These are phyloP conservation scores for Ligustrum vulgare DNA, from an alignment of 257 asterid species.

Conservation along the genomic window DNA sequence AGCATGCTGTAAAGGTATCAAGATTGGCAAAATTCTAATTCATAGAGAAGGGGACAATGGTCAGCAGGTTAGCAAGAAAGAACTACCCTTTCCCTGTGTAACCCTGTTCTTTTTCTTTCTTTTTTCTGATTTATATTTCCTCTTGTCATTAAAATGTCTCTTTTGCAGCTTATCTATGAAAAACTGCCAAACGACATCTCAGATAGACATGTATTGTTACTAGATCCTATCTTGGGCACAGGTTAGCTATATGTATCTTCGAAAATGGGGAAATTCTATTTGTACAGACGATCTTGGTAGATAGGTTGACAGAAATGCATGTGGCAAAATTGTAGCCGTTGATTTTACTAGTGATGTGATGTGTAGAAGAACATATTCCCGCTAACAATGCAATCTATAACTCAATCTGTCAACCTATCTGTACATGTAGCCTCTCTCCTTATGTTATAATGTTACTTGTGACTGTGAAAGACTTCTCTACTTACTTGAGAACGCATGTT, in stretches of 20 bases:
- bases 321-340: too few species aligned
- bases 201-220: constrained; percentile 85
- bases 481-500: neutral
- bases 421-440: too few species aligned
- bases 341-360: too few species aligned
- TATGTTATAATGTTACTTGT: too few species aligned
- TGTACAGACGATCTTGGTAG: too few species aligned
- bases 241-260: constrained; percentile 45
- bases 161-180: constrained; percentile 85
- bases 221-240: constrained; percentile 97
- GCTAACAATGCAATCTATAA: too few species aligned
- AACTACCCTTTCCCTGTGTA: constrained; percentile 9
- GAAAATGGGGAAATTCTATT: neutral
- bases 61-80: constrained; percentile 57
- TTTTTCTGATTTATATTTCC: neutral
- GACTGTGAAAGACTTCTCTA: neutral
- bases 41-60: constrained; percentile 98
- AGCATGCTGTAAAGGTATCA: constrained; percentile 98
- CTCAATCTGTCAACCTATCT: too few species aligned
- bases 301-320: too few species aligned
- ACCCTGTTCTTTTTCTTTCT: neutral
- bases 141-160: constrained; percentile 1
- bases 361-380: too few species aligned
- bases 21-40: constrained; percentile 94
- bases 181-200: constrained; percentile 89